Evolutionary conservation across 176 grass and related monocot species (phyloP).

Genomic region (Phragmites australis): DNA sequence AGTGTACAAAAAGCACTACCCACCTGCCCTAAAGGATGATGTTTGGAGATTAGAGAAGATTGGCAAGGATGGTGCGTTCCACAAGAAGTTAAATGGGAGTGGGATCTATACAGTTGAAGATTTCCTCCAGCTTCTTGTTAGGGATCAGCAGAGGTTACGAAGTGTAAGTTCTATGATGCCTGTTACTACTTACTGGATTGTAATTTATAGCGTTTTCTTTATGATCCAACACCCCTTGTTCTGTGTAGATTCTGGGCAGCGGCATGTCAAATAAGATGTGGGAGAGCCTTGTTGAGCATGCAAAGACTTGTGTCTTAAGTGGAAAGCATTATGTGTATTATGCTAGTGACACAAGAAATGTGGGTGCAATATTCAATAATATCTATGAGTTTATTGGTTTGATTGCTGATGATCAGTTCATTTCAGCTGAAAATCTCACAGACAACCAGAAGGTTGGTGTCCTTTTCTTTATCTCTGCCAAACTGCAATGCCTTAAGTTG

Average conservation of each 20-base stretch:
- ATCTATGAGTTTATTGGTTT: conserved; percentile 87
- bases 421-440: conserved; percentile 72
- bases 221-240: conserved; percentile 31
- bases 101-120: conserved; percentile 81
- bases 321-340: conserved; percentile 87
- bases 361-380: conserved; percentile 89
- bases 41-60: conserved; percentile 96
- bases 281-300: conserved; percentile 93
- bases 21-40: conserved; percentile 84
- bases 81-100: conserved; percentile 75
- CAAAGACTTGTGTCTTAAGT: conserved; percentile 87
- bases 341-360: conserved; percentile 60
- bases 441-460: conserved; percentile 78
- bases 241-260: conserved; percentile 75
- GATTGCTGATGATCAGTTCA: conserved; percentile 81
- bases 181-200: conserved; percentile 35
- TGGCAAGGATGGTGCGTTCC: conserved; percentile 92
- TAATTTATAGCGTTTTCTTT: conserved; percentile 16
- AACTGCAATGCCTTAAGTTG: conserved; percentile 28
- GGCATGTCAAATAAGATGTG: conserved; percentile 98
- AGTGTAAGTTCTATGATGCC: conserved; percentile 56
- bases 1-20: conserved; percentile 99
- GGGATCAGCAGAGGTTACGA: conserved; percentile 71
- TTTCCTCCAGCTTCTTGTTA: conserved; percentile 89
- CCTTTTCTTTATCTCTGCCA: not conserved